Evolutionary conservation across 2,329 filamentous ascomycete genomes (phyloP).

Genomic region (Ophiosphaerella narmari): DNA sequence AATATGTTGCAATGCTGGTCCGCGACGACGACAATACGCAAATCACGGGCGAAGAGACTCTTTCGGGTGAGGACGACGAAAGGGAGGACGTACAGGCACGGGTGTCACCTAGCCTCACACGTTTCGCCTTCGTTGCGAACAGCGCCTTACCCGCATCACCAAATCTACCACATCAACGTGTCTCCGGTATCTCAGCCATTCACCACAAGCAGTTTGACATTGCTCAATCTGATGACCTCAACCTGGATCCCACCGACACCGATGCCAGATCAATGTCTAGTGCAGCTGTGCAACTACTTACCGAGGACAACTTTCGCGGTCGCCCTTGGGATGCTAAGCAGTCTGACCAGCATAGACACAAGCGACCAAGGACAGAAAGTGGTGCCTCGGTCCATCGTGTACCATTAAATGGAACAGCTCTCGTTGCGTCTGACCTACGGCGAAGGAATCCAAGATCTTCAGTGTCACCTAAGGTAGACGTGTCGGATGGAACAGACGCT

Average conservation of each 20-base stretch:
- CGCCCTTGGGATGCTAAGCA: constrained; percentile 4
- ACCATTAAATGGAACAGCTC: no score
- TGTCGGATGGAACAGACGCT: no score
- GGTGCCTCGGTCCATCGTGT: background rate
- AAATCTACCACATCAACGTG: constrained; percentile 7
- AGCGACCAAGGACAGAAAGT: constrained; percentile 21
- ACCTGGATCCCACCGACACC: background rate
- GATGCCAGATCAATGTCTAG: constrained; percentile 17
- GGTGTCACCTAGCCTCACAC: constrained; percentile 28
- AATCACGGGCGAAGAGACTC: constrained; percentile 15
- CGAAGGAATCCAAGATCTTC: no score
- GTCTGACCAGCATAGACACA: constrained; percentile 8
- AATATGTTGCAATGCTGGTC: background rate
- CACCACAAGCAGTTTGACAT: constrained; percentile 7
- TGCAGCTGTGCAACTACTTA: constrained; percentile 13
- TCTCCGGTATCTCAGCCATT: constrained; percentile 1
- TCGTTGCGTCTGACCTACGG: no score
- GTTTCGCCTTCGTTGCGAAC: constrained; percentile 38
- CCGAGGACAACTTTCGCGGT: constrained; percentile 2
- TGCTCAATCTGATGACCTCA: constrained; percentile 8
- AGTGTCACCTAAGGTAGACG: no score
- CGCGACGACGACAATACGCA: constrained; percentile 6
- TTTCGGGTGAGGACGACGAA: constrained; percentile 13
- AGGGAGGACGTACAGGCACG: constrained; percentile 2
- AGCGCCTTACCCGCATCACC: constrained; percentile 35